Base-by-base conservation (phyloP, 108 stramenopile species). In the Mayamaea pseudoterrestris region DNA sequence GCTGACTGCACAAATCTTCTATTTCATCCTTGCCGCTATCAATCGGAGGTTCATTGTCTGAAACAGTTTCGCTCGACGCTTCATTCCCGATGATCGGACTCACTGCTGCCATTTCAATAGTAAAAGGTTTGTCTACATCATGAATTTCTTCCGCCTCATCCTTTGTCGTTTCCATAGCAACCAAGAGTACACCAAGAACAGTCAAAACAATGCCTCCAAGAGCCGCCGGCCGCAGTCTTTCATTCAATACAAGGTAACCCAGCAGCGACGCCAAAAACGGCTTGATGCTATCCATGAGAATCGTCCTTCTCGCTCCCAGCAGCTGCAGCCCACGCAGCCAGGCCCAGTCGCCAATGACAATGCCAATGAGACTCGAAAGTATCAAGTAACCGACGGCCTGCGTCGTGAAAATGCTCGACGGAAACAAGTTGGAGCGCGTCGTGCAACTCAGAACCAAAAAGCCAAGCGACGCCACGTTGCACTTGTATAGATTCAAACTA, bases 401-500 rank as follows among this genome's bases (percentile, higher is more conserved):
- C 1, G 35, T 12, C 5, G 61, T 68, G 25, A 68, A 68, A 0
- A 6, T 27, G n/a, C 23, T 26, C 0, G 47, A 40, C 22, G 23
- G 26, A 29, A 12, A 40, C 0, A 3, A 8, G 4, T 61, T 53
- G 25, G 37, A 5, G 23, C 34, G 27, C 1, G 44, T 60, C 2
- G 50, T 25, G 5, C 46, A 1, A 21, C 41, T 55, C 45, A 76
- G 51, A 21, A 68, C 52, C 9, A 57, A 37, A 57, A 90, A 90
- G 22, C 78, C 63, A 14, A 78, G 37, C 0, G 80, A 69, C 22
- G 83, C 80, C 11, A 80, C 20, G 27, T 66, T 74, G 74, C 95
- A 89, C 60, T 93, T 90, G 67, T 60, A 88, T 57, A 83, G 40
- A 52, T 90, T 90, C 49, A 90, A 57, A 2, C 83, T 66, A 70